These are phyloP conservation scores for Fusarium nygamai DNA, from an alignment of 2,329 filamentous ascomycete species.

Conservation along the genomic window DNA sequence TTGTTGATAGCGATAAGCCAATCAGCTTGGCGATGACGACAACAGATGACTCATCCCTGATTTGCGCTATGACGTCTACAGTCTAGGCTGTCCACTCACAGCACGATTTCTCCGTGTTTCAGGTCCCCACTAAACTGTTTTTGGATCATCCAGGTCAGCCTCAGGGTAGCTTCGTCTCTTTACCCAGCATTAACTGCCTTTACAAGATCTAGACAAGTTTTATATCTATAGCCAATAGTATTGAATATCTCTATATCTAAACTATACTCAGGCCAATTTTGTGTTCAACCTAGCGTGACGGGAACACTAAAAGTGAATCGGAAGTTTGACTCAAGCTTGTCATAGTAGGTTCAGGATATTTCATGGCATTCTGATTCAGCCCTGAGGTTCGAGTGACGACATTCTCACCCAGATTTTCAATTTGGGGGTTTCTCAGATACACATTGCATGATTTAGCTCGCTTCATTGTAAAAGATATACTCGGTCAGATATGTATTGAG, in stretches of 20 bases:
- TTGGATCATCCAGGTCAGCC: neutral
- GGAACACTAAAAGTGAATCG: fast-evolving
- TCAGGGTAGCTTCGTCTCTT: neutral
- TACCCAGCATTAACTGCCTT: too few relatives aligned
- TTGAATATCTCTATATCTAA: fast-evolving
- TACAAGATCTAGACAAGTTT: fast-evolving
- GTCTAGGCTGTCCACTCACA: neutral
- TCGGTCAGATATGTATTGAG: fast-evolving
- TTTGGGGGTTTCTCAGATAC: too few relatives aligned
- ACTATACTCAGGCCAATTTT: fast-evolving
- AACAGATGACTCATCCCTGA: neutral
- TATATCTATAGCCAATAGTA: fast-evolving
- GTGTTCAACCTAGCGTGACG: fast-evolving
- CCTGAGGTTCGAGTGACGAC: too few relatives aligned
- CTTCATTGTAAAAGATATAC: too few relatives aligned
- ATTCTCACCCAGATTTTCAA: too few relatives aligned
- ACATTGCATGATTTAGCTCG: too few relatives aligned
- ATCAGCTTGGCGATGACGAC: neutral
- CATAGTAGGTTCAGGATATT: fast-evolving
- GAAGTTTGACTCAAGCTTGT: neutral
- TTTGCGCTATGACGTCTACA: neutral
- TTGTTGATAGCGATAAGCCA: neutral
- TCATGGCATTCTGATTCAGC: too few relatives aligned
- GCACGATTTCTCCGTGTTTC: neutral
- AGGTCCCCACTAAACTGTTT: neutral